Base-by-base conservation (phyloP, 148 eudicot species). In the Heliamphora exappendiculata region DNA sequence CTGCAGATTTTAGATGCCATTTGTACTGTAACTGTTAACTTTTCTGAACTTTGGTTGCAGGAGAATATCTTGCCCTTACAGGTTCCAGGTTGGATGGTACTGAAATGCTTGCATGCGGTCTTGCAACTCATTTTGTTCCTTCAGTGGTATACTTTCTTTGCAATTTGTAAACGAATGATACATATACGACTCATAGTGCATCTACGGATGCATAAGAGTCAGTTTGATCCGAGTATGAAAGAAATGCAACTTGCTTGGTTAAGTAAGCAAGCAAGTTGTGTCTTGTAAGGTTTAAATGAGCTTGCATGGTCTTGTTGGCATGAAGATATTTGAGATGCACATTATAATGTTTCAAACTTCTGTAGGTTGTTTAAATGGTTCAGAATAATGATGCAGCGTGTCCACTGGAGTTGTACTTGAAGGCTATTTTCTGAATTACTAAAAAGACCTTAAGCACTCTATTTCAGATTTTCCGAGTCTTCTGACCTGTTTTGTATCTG, bases 91-190 rank as follows among this genome's bases (percentile, higher is more conserved):
- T 94, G 85, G 95, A 94, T 88, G 98, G 98, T 72, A 90, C 95
- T 65, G 97, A 94, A 87, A 94, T 92, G 98, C 95, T 94, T 81
- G 95, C 97, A 28, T 91, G 95, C 72, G 98, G 97, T 74, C 94
- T 94, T 71, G 98, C 97, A 73, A 94, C 98, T 67, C 95, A 94
- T 78, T 94, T 87, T 86, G 97, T 94, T 80, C 87, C 81, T 59
- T 83, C 90, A 39, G 81, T 33, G 90, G 98, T 94, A 87, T 70
- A 19, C 41, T 74, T 69, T 67, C 13, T 42, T 54, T 17, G 28
- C 69, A 29, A 28, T 77, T 50, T 53, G 42, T 16, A 55, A 16
- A 55, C 28, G 4, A 10, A 1, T 7, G 4, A 24, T 14, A 41
- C 22, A 76, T 3, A 33, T 16, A 13, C 5, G 5, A 47, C 65